These are phyloP conservation scores for Mycocentrospora acerina DNA, from an alignment of 2,329 filamentous ascomycete genomes.

Conservation along the genomic window DNA sequence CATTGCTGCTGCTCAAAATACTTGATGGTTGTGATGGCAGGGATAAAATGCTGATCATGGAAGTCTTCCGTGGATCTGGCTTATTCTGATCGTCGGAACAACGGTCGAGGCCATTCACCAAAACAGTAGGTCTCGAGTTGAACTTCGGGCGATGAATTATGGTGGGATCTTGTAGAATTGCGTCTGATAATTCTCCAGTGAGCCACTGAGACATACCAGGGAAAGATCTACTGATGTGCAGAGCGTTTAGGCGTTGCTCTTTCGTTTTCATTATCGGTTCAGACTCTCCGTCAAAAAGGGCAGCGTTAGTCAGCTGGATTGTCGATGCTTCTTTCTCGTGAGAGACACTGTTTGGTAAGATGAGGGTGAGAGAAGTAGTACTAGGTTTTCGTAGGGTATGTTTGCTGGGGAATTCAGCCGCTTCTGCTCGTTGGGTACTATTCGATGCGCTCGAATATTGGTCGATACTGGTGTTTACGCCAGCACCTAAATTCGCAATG, in stretches of 20 bases:
- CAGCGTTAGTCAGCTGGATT: constrained; percentile 27
- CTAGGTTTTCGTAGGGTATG: constrained; percentile 14
- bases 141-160: constrained; percentile 35
- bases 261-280: constrained; percentile 24
- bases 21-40: constrained; percentile 30
- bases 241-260: constrained; percentile 8
- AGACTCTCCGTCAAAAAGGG: constrained; percentile 37
- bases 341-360: constrained; percentile 11
- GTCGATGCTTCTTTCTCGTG: constrained; percentile 19
- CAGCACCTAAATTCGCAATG: constrained; percentile 7
- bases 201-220: constrained; percentile 32
- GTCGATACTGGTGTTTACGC: constrained; percentile 7
- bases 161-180: constrained; percentile 31
- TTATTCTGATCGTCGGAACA: constrained; percentile 4
- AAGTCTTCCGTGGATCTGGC: constrained; percentile 5
- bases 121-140: constrained; percentile 28
- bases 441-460: constrained; percentile 16
- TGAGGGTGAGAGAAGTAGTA: constrained; percentile 13
- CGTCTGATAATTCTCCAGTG: constrained; percentile 25
- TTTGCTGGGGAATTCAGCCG: constrained; percentile 3
- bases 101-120: constrained; percentile 11
- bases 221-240: constrained; percentile 32
- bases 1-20: constrained; percentile 29
- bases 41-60: constrained; percentile 4
- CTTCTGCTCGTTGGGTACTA: constrained; percentile 13